Conservation (phyloP, 805 yeast genomes). For the Komagataella pseudopastoris region DNA sequence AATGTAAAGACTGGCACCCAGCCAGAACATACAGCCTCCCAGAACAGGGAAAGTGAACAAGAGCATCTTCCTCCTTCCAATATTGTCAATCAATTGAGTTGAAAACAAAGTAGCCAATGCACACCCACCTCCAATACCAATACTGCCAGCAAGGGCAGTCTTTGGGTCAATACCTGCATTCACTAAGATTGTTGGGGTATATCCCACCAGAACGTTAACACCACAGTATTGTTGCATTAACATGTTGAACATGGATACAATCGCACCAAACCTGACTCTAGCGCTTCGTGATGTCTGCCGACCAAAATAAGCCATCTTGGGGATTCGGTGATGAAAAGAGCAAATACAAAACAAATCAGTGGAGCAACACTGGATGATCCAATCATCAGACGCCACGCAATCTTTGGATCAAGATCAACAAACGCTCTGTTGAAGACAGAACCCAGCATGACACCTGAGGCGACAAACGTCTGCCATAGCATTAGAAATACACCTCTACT, state of each 20-base stretch:
- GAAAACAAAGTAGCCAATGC: slow-evolving; percentile 78
- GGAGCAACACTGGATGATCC: slow-evolving; percentile 62
- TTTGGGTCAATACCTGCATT: slow-evolving; percentile 51
- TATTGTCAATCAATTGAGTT: slow-evolving; percentile 61
- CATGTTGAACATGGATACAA: slow-evolving; percentile 74
- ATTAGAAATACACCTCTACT: slow-evolving; percentile 57
- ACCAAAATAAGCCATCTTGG: slow-evolving; percentile 74
- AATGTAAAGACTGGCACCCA: slow-evolving; percentile 42
- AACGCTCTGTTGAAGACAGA: slow-evolving; percentile 53
- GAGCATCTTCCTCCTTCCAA: slow-evolving; percentile 56
- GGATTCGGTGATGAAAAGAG: slow-evolving; percentile 60
- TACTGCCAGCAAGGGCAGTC: slow-evolving; percentile 61
- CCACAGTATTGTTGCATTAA: slow-evolving; percentile 91
- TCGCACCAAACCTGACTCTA: slow-evolving; percentile 70
- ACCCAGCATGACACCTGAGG: slow-evolving; percentile 64
- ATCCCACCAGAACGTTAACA: slow-evolving; percentile 77
- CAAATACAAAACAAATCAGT: slow-evolving; percentile 39
- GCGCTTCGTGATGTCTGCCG: slow-evolving; percentile 47
- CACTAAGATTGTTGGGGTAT: slow-evolving; percentile 63
- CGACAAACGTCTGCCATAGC: slow-evolving; percentile 69
- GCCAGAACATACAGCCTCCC: slow-evolving; percentile 58
- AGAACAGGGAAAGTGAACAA: slow-evolving; percentile 50
- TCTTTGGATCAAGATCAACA: slow-evolving; percentile 32
- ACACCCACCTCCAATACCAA: slow-evolving; percentile 79
- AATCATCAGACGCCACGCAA: slow-evolving; percentile 59